These are phyloP conservation scores for Penicillium pulvis DNA, from an alignment of 495 filamentous ascomycete species.

Conservation along the genomic window DNA sequence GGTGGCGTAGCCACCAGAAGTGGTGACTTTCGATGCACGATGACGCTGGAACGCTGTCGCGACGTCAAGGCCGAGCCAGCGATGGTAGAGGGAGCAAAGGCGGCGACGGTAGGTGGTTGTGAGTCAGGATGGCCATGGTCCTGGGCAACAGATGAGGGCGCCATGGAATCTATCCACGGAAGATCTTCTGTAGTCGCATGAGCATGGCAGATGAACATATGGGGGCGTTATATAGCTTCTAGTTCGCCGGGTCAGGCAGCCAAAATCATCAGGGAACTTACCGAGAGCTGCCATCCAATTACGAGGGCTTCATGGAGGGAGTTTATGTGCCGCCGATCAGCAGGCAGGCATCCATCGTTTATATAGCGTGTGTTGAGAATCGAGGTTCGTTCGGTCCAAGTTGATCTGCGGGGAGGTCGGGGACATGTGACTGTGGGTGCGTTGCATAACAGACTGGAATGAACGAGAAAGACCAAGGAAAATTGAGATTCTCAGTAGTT, in stretches of 20 bases:
- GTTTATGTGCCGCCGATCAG: slow-evolving; percentile 21
- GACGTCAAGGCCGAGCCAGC: slow-evolving; percentile 67
- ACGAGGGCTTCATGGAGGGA: slow-evolving; percentile 39
- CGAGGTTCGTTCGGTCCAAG: slow-evolving; percentile 22
- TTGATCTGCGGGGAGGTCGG: slow-evolving; percentile 31
- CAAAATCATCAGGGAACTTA: slow-evolving; percentile 33
- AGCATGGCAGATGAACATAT: slow-evolving; percentile 17
- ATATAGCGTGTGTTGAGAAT: slow-evolving; percentile 14
- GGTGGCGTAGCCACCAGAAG: slow-evolving; percentile 91
- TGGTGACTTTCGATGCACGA: slow-evolving; percentile 96
- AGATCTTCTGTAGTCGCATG: slow-evolving; percentile 50
- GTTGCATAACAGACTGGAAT: background rate
- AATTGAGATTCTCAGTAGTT: background rate
- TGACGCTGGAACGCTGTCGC: slow-evolving; percentile 81
- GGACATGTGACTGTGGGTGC: slow-evolving; percentile 33
- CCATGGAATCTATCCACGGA: slow-evolving; percentile 66
- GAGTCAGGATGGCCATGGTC: slow-evolving; percentile 45
- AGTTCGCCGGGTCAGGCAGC: slow-evolving; percentile 5
- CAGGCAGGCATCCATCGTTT: slow-evolving; percentile 21
- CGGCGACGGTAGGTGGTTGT: slow-evolving; percentile 72
- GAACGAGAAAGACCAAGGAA: slow-evolving; percentile 1
- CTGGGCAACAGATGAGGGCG: slow-evolving; percentile 43
- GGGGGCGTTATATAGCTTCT: background rate
- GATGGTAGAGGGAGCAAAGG: slow-evolving; percentile 83
- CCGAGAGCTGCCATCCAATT: slow-evolving; percentile 67